Base-by-base conservation (phyloP, 306 rosid species). In the Erythrophleum fordii region DNA sequence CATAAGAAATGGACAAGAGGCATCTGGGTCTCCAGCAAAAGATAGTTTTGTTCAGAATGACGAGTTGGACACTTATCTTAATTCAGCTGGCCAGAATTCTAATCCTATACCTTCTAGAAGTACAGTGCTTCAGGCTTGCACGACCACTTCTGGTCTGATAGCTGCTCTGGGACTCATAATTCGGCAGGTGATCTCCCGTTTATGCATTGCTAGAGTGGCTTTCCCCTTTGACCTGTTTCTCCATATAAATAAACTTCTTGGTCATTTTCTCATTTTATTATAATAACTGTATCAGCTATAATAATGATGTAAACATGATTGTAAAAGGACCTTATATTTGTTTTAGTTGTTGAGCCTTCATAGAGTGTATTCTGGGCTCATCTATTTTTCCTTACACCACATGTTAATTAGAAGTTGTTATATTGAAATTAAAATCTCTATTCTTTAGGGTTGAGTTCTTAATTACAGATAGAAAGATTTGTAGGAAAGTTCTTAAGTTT, bases 101-200 rank as follows among this genome's bases (percentile, higher is more conserved):
- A 78, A 65, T 64, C 82, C 52, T 14, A 6, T 84, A 48, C 86
- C 97, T 59, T 86, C 98, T 17, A 90, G 99, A 73, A 80, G 66
- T 82, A 64, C 81, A 23, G 99, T 95, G 74, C 91, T 95, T 81
- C 95, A 87, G 85, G 98, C 98, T 69, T 95, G 97, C 84, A 83
- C 83, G 2, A 55, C 85, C 78, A 93, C 99, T 86, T 93, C 93
- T 10, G 90, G 84, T 76, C 82, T 93, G 31, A 90, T 93, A 64
- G 92, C 92, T n/a, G 90, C 91, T 53, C 62, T 95, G 41, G 99
- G 93, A 77, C 62, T 89, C 6, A 79, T 82, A 61, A 86, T 93
- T 79, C 89, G 94, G 31, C 97, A 93, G 97, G 97, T 91, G 45
- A 22, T 53, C 70, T 75, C 80, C 41, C 56, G 64, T 65, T 58